A percentile compares a stretch with the other conserved stretches of the same genome.
phyloP scores from a whole-genome alignment of 768 basidiomycete genomes.

The Galerina marginata region DNA sequence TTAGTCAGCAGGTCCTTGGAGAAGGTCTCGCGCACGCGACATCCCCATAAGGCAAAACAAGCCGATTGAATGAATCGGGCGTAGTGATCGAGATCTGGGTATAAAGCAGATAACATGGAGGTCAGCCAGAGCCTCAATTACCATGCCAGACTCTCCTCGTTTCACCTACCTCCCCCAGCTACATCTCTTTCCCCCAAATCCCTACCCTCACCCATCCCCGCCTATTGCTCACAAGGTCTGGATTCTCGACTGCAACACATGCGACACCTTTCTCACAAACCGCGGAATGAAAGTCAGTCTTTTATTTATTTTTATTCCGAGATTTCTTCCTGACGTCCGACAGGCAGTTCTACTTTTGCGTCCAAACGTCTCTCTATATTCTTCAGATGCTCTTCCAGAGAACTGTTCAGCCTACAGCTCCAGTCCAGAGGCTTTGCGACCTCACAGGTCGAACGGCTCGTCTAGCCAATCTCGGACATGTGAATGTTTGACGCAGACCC shows the following conservation, averaged over 20 bases:
- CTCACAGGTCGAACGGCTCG: slow-evolving; percentile 34
- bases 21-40: slow-evolving; percentile 4
- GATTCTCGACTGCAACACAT: slow-evolving; percentile 79
- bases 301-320: not conserved
- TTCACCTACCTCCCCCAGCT: slow-evolving; percentile 25
- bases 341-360: slow-evolving; percentile 85
- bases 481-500: slow-evolving; percentile 83
- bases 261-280: slow-evolving; percentile 78
- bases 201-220: slow-evolving; percentile 47
- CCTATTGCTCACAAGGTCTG: slow-evolving; percentile 74
- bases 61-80: slow-evolving; percentile 2
- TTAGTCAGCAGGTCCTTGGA: slow-evolving; percentile 26
- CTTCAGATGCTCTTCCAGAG: slow-evolving; percentile 78
- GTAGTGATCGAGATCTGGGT: slow-evolving; percentile 20
- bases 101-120: slow-evolving; percentile 12
- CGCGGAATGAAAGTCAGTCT: slow-evolving; percentile 78
- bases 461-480: slow-evolving; percentile 61
- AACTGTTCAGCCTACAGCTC: slow-evolving; percentile 75
- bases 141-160: slow-evolving; percentile 16
- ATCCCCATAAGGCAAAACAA: slow-evolving; percentile 12
- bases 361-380: slow-evolving; percentile 82
- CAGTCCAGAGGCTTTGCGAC: slow-evolving; percentile 47
- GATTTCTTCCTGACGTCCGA: slow-evolving; percentile 14
- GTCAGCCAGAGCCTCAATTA: not conserved
- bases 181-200: slow-evolving; percentile 43